Percentiles rank a stretch among this genome's conserved stretches.
phyloP scores from a whole-genome alignment of 768 basidiomycete genomes.

The Tephrocybe sp. region DNA sequence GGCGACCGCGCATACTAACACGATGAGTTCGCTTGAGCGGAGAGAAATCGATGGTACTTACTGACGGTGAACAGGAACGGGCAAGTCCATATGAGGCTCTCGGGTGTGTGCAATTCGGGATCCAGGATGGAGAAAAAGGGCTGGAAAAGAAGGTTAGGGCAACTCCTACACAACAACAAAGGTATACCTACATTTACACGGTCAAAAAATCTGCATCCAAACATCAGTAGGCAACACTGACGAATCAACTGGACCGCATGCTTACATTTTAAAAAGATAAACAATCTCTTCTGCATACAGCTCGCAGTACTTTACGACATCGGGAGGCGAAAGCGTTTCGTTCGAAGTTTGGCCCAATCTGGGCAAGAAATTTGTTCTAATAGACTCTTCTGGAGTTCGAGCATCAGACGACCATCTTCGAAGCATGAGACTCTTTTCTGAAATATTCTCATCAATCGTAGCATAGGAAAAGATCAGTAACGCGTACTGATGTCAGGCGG shows the following conservation, averaged over 20 bases:
- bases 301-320: slow-evolving; percentile 44
- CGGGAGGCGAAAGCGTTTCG: slow-evolving; percentile 31
- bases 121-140: slow-evolving; percentile 60
- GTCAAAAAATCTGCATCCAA: slow-evolving; percentile 43
- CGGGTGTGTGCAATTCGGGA: slow-evolving; percentile 51
- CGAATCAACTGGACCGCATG: slow-evolving; percentile 1
- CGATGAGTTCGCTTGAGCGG: too few species aligned
- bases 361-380: slow-evolving; percentile 30
- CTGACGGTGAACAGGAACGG: slow-evolving; percentile 63
- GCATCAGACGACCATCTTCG: slow-evolving; percentile 22
- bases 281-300: slow-evolving; percentile 51
- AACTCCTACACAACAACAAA: slow-evolving; percentile 26
- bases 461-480: slow-evolving; percentile 2
- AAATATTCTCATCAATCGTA: not conserved
- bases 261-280: slow-evolving; percentile 53
- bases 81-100: slow-evolving; percentile 47
- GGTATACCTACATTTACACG: slow-evolving; percentile 43
- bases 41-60: slow-evolving; percentile 39
- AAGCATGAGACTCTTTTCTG: slow-evolving; percentile 13
- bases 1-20: slow-evolving; percentile 64
- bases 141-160: slow-evolving; percentile 24
- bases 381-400: slow-evolving; percentile 36
- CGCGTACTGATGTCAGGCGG: slow-evolving; percentile 10
- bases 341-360: slow-evolving; percentile 21
- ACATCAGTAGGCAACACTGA: not conserved